phyloP scores from a whole-genome alignment of 208 protist genomes.

The Porcisia deanei region DNA sequence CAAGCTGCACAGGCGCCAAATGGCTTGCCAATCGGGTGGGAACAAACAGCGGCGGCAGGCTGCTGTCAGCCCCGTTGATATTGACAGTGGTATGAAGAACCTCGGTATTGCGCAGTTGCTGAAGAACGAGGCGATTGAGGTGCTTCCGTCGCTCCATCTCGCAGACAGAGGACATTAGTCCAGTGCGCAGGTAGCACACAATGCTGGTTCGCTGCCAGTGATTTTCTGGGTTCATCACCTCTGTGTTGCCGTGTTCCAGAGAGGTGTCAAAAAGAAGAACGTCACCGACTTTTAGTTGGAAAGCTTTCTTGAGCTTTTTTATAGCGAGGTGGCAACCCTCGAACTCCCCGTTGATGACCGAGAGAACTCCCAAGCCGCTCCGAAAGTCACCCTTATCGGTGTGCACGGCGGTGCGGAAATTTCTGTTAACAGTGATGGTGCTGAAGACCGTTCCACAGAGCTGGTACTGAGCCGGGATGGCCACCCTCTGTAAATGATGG shows the following conservation, averaged over 20 bases:
- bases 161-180: slow-evolving; percentile 75
- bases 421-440: slow-evolving; percentile 90
- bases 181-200: slow-evolving; percentile 87
- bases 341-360: slow-evolving; percentile 85
- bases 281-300: slow-evolving; percentile 77
- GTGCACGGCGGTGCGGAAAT: slow-evolving; percentile 91
- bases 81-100: slow-evolving; percentile 50
- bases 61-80: slow-evolving; percentile 57
- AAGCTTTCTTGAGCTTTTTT: slow-evolving; percentile 67
- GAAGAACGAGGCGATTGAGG: slow-evolving; percentile 48
- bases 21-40: slow-evolving; percentile 44
- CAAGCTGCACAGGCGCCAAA: slow-evolving; percentile 70
- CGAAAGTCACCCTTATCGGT: slow-evolving; percentile 88
- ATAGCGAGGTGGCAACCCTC: slow-evolving; percentile 90
- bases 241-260: slow-evolving; percentile 90
- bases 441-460: slow-evolving; percentile 89
- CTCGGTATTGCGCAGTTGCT: slow-evolving; percentile 29
- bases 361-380: slow-evolving; percentile 73
- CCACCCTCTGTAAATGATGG: slow-evolving; percentile 71
- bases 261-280: slow-evolving; percentile 90
- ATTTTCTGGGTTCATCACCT: slow-evolving; percentile 47
- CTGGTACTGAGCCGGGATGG: slow-evolving; percentile 75
- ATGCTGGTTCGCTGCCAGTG: slow-evolving; percentile 76
- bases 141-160: slow-evolving; percentile 73
- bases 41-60: slow-evolving; percentile 64